These are phyloP conservation scores for Leishmania lainsoni DNA, from an alignment of 208 protist species.

Conservation along the genomic window DNA sequence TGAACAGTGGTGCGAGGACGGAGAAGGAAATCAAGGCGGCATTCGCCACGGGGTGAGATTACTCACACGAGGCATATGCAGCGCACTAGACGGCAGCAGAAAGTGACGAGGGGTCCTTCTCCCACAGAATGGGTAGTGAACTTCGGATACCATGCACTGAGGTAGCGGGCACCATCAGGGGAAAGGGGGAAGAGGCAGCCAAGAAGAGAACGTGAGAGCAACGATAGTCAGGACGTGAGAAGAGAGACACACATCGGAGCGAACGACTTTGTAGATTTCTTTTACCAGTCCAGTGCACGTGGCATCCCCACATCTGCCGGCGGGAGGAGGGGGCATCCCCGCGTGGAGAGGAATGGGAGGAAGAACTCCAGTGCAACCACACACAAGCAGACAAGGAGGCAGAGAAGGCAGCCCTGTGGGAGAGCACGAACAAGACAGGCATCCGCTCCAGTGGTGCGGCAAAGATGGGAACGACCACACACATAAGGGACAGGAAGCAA, in stretches of 20 bases:
- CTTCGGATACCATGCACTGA: too few species aligned
- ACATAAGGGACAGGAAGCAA: neutral
- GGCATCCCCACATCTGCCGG: too few species aligned
- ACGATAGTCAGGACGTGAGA: too few species aligned
- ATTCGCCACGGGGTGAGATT: neutral
- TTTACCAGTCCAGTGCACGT: too few species aligned
- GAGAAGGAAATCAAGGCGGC: neutral
- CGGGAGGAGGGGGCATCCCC: neutral
- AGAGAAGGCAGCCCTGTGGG: neutral
- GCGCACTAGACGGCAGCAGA: neutral
- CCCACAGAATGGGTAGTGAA: too few species aligned
- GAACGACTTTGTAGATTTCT: too few species aligned
- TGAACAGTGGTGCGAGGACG: neutral
- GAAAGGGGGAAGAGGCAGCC: neutral
- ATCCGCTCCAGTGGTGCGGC: neutral
- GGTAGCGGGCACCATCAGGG: neutral
- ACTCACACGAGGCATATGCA: neutral
- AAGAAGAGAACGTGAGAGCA: neutral
- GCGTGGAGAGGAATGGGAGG: neutral
- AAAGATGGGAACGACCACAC: neutral
- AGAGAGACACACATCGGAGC: too few species aligned
- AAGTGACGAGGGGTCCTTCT: neutral
- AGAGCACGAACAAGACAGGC: too few species aligned
- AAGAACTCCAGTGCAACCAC: neutral
- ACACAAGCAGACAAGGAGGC: neutral